Evolutionary conservation across 2,329 filamentous ascomycete genomes (phyloP), one percentile per base, ranked within the genome.

Genomic region (Ceratocystis destructans): DNA sequence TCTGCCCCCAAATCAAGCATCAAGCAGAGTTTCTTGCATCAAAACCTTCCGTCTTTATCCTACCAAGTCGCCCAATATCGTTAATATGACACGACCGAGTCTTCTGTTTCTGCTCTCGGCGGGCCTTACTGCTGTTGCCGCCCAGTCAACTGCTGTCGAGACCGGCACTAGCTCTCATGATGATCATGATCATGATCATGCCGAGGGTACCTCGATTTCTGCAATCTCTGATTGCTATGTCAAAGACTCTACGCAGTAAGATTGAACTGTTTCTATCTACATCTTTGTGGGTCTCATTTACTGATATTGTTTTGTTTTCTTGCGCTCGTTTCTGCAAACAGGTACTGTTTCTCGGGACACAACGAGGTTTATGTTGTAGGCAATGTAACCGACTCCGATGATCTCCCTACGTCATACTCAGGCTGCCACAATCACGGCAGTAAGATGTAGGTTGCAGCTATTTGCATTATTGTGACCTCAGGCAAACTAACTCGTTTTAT

Each of bases 351-450:
- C 69, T 76, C 74, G 41, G 76, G 75, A 61, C 71, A 73, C 10
- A 74, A 74, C 0, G 78, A 80, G 71, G 80, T 77, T 65, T 70
- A 74, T 41, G 74, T 80, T 25, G 74, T 77, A 57, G 75, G 77
- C 2, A 78, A 79, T 8, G 76, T 77, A 3, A 87, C 82, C 2
- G 79, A 78, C 17, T 84, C 80, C 1, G 78, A 79, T 57, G 79
- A 80, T 61, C 73, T 83, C 17, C 84, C 86, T 1, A 76, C 84
- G 0, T 75, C 81, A 64, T 88, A 84, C 71, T 88, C 85, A 0
- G 83, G 75, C 65, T 89, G 87, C 71, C 86, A 89, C 72, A 71
- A 75, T 0, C 86, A 89, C 73, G 85, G 77, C 17, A 71, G 73
- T 2, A 78, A 84, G 61, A 79, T 78, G 83, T 87, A 76, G 5